Evolutionary conservation across 441 rosid genomes (phyloP).

Genomic region (Manihot esculenta): DNA sequence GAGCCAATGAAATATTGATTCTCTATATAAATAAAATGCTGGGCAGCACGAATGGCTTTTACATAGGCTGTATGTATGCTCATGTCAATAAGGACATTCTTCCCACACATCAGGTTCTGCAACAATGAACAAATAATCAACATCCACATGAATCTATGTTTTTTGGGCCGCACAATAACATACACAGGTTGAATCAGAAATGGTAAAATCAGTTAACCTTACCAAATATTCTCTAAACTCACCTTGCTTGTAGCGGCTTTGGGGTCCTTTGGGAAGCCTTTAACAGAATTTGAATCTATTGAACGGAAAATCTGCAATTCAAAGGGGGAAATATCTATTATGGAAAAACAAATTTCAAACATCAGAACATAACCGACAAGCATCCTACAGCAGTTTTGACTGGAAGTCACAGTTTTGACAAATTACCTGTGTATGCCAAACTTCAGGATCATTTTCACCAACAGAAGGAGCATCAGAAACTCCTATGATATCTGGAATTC

Average conservation of each 20-base stretch:
- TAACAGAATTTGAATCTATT: constrained; percentile 92
- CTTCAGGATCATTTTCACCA: constrained; percentile 59
- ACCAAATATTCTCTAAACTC: constrained; percentile 20
- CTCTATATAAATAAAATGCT: constrained; percentile 94
- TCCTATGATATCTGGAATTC: constrained; percentile 83
- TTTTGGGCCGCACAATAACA: neutral
- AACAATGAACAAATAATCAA: constrained; percentile 29
- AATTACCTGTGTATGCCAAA: constrained; percentile 96
- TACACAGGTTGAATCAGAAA: neutral
- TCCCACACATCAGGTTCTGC: constrained; percentile 92
- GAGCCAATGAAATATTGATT: constrained; percentile 98
- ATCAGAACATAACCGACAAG: constrained; percentile 9
- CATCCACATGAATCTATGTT: constrained; percentile 9
- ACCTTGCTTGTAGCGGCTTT: constrained; percentile 75
- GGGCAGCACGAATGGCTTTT: constrained; percentile 96
- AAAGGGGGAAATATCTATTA: neutral
- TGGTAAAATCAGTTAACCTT: neutral
- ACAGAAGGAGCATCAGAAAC: constrained; percentile 50
- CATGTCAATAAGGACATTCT: constrained; percentile 94
- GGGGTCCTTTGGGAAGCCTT: constrained; percentile 90
- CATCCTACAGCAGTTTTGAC: constrained; percentile 3
- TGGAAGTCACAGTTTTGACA: constrained; percentile 12
- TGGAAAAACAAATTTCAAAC: neutral
- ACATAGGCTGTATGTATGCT: constrained; percentile 99
- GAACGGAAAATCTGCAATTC: constrained; percentile 85